Base-by-base conservation (phyloP, 2,329 filamentous ascomycete species). In the Albifimbria verrucaria region DNA sequence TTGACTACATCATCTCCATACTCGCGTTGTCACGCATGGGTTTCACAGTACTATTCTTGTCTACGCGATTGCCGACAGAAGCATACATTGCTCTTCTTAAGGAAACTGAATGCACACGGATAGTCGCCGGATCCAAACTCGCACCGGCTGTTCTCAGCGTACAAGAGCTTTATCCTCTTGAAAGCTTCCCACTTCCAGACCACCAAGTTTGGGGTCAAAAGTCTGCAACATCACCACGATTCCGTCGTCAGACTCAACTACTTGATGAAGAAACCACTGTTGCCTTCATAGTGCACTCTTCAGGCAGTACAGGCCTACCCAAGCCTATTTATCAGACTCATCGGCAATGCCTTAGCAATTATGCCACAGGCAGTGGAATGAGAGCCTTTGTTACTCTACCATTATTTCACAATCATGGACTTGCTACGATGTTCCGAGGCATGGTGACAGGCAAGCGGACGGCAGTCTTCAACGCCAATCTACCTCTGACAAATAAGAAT, bases 281-380 rank as follows among this genome's bases (percentile, higher is more conserved):
- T 59, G 64, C 59, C 9, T 67, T 61, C 36, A 68, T 71, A 50
- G 64, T 73, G 5, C 71, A 73, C 49, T 72, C 70, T 12, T 61
- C 60, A 23, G 83, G 84, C 7, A 83, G 79, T 0, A 86, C 85
- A 0, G 83, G 83, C 0, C 70, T 86, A 0, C 84, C 84, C 0
- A 87, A 87, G 55, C 82, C 83, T 0, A 85, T 87, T 45, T 82
- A 76, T 53, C 77, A 83, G 48, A 81, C 77, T 1, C 80, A 87
- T 50, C 63, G 66, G 10, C 72, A 76, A 12, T 76, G 74, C 7
- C 65, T 85, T 9, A 70, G 71, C 9, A 81, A 80, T 50, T 80
- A 76, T 51, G 65, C 71, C 12, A 59, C 59, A 1, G 63, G 63
- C 17, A 70, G 68, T 57, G 60, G 65, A 11, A 67, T 81, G 69